A percentile compares a stretch with the other conserved stretches of the same genome.
Conservation (phyloP, 306 rosid genomes). For the Amphicarpaea edgeworthii region DNA sequence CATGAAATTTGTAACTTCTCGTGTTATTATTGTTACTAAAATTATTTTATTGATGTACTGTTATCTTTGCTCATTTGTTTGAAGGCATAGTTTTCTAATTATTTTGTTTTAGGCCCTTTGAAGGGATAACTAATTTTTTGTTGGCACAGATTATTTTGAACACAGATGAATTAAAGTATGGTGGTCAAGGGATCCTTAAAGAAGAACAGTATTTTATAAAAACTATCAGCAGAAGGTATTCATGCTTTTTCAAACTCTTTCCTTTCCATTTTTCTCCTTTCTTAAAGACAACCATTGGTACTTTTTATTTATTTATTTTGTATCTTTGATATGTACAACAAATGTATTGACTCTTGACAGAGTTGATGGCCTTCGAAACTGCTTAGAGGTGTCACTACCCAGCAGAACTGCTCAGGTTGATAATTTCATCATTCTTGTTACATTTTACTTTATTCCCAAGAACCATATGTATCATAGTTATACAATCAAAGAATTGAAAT, state of each 20-base stretch:
- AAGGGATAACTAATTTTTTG: constrained; percentile 37
- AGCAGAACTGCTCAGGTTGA: constrained; percentile 91
- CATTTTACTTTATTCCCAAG: constrained; percentile 29
- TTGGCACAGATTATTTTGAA: constrained; percentile 68
- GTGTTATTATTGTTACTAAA: no score
- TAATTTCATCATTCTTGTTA: constrained; percentile 31
- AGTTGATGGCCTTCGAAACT: constrained; percentile 73
- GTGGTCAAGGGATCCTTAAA: constrained; percentile 80
- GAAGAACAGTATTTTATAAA: constrained; percentile 66
- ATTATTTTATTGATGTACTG: neutral
- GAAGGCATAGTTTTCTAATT: neutral
- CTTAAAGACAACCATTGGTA: neutral
- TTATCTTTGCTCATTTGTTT: neutral
- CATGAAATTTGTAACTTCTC: constrained; percentile 6
- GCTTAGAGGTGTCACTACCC: constrained; percentile 83
- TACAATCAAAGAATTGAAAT: constrained; percentile 8
- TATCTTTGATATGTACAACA: constrained; percentile 26
- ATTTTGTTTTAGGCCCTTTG: constrained; percentile 12
- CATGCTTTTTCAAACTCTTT: constrained; percentile 22
- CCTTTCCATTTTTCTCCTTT: neutral
- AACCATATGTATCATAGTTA: constrained; percentile 5
- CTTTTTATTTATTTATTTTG: neutral
- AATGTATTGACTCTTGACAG: constrained; percentile 59
- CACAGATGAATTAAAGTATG: constrained; percentile 81
- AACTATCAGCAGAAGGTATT: constrained; percentile 78